Base-by-base conservation (phyloP, 306 rosid species). In the Sicyos baderoa region DNA sequence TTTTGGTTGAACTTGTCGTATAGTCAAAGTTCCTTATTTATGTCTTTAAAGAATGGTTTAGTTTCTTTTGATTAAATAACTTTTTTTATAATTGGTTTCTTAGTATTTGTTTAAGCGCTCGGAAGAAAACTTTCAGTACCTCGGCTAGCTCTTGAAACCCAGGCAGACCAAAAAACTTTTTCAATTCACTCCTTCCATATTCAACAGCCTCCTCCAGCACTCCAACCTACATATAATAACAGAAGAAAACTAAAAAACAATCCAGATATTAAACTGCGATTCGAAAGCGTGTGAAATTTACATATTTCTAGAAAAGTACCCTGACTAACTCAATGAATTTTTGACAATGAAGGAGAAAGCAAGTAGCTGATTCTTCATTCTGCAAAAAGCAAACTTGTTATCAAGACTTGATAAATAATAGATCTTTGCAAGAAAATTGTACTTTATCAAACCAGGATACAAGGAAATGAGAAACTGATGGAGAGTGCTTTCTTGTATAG, bases 301-400 rank as follows among this genome's bases (percentile, higher is more conserved):
- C 54, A 35, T 52, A 69, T 52, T 51, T 37, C 37, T 19, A 49
- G 61, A 71, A 76, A 78, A 68, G 76, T 94, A 94, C 99, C 88
- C 95, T 93, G 75, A 94, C 97, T 78, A 94, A 82, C 78, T 94
- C 97, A 23, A 94, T 88, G 74, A 94, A 90, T 47, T 90, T 90
- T 76, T 94, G 99, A 81, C 96, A 88, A 77, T 90, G 91, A 74
- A 94, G 99, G 55, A 90, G 90, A 83, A 94, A 90, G 86, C 96
- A 94, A 53, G 84, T 86, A 67, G 97, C 90, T 52, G 99, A 90
- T 70, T 86, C 80, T 78, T 84, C 90, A 81, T 90, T 95, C 99
- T 94, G 91, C 89, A 88, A 37, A 60, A 70, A 58, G 62, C 65
- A 81, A 66, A 85, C 70, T 54, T 45, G 25, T 76, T 1, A 19